Percentiles rank a stretch among this genome's conserved stretches.
Conservation (phyloP, 805 yeast species). For the Blastobotrys robertii region DNA sequence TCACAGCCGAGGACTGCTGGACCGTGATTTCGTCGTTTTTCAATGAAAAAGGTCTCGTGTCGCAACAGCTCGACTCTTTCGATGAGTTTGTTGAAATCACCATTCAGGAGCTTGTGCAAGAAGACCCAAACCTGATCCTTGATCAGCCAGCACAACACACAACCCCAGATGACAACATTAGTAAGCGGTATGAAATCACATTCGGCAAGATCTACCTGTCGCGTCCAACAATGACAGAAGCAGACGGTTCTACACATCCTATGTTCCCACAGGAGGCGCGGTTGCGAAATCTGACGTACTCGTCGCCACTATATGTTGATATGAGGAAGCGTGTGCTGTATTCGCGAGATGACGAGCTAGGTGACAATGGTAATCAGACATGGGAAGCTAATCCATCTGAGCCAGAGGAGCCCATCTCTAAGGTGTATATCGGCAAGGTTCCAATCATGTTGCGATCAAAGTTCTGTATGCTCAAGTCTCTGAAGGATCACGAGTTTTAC, state of each 20-base stretch:
- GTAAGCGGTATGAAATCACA: constrained; percentile 90
- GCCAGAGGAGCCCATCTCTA: constrained; percentile 62
- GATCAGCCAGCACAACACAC: constrained; percentile 99
- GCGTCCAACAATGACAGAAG: constrained; percentile 97
- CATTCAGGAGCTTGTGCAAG: constrained; percentile 93
- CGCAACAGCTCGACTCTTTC: constrained; percentile 96
- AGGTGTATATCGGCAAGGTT: constrained; percentile 90
- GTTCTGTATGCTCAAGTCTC: constrained; percentile 84
- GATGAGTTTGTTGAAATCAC: constrained; percentile 96
- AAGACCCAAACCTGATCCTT: constrained; percentile 84
- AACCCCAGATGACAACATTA: constrained; percentile 78
- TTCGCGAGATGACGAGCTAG: constrained; percentile 55
- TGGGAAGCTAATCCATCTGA: constrained; percentile 52
- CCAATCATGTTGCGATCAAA: constrained; percentile 97
- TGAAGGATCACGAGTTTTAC: constrained; percentile 87
- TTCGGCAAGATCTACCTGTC: constrained; percentile 96
- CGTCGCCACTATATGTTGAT: constrained; percentile 93
- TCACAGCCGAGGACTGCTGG: constrained; percentile 99
- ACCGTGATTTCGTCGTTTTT: constrained; percentile 93
- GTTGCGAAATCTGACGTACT: constrained; percentile 88
- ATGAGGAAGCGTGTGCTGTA: constrained; percentile 84
- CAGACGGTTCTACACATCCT: constrained; percentile 99
- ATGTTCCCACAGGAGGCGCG: constrained; percentile 98
- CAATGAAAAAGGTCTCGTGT: constrained; percentile 91
- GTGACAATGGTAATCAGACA: constrained; percentile 35